Base-by-base conservation (phyloP, 169 alveolate genomes). In the Plasmodium gonderi region DNA sequence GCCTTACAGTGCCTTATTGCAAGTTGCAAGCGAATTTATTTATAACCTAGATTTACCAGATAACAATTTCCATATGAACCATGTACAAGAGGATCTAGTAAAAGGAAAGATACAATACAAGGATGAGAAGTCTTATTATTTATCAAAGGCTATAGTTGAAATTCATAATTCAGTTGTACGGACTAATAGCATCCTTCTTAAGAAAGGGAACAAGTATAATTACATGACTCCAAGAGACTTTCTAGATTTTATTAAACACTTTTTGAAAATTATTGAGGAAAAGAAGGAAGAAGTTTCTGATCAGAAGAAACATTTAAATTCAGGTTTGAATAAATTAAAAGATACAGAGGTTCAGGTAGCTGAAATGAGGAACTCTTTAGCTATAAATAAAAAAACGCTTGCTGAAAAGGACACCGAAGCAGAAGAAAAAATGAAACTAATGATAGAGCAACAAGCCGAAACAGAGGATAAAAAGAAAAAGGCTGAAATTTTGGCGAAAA, bases 181-280 rank as follows among this genome's bases (percentile, higher is more conserved):
- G 45, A 47, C 64, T 23, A 81, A 93, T 69, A 67, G 68, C 92
- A 26, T 76, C 45, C 65, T 90, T n/a, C 47, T 90, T 47, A 90
- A 90, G 64, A 90, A 90, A 65, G 94, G 94, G 20, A 77, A 31
- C 38, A 90, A 79, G 51, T 90, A 90, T 67, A 90, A 90, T 33
- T 90, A 90, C 74, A 90, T 90, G 94, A 77, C 94, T 0, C 99
- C 99, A 5, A 96, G 99, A 90, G 99, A 99, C 82, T 99, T 97
- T 95, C 96, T 98, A 69, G 99, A 98, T 90, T 98, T 98, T 95
- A 97, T 99, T 74, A 98, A 97, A 91, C 99, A 98, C 93, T 98
- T 98, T 91, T 97, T 97, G 36, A 97, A 97, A 47, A 95, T 98
- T 85, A 96, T 97, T 69, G 96, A 92, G 8, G 99, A 97, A 82